Percentiles rank a stretch among this genome's conserved stretches.
Conservation (phyloP, 1,139 yeast species). For the Candida tetrigidarum region DNA sequence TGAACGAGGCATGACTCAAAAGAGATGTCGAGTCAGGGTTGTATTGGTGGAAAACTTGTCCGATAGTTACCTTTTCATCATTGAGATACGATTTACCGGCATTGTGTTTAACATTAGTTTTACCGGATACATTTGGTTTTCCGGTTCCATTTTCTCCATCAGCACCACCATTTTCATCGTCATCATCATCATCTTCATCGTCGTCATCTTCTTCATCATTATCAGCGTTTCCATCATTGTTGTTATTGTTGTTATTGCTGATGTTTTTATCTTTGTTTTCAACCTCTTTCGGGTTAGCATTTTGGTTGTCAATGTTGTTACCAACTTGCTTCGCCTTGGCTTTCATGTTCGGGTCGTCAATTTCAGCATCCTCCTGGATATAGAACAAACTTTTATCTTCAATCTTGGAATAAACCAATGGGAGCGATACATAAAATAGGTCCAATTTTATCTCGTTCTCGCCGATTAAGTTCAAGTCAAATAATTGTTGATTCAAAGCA, state of each 20-base stretch:
- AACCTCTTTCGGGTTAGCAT: slow-evolving; percentile 10
- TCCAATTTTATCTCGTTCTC: slow-evolving; percentile 22
- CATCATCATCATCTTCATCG: slow-evolving; percentile 12
- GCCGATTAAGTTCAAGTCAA: slow-evolving; percentile 24
- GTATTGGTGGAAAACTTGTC: slow-evolving; percentile 49
- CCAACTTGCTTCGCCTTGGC: neutral
- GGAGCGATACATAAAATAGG: slow-evolving; percentile 35
- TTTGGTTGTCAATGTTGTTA: neutral
- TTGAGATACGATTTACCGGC: neutral
- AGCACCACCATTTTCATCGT: slow-evolving; percentile 11
- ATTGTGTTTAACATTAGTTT: slow-evolving; percentile 10
- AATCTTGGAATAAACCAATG: slow-evolving; percentile 22
- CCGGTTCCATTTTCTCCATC: slow-evolving; percentile 12
- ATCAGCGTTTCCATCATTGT: neutral
- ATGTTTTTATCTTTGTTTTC: too few species aligned
- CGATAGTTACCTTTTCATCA: slow-evolving; percentile 35
- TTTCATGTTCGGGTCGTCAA: too few species aligned
- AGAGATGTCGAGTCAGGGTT: slow-evolving; percentile 35
- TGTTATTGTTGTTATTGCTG: neutral
- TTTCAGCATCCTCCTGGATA: neutral
- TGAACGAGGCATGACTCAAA: slow-evolving; percentile 40
- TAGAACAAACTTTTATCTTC: slow-evolving; percentile 19
- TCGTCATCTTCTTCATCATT: slow-evolving; percentile 12
- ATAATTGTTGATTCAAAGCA: slow-evolving; percentile 28
- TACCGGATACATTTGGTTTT: slow-evolving; percentile 3